These are phyloP conservation scores for Monosporozyma servazzii DNA, from an alignment of 805 yeast genomes.

Conservation along the genomic window DNA sequence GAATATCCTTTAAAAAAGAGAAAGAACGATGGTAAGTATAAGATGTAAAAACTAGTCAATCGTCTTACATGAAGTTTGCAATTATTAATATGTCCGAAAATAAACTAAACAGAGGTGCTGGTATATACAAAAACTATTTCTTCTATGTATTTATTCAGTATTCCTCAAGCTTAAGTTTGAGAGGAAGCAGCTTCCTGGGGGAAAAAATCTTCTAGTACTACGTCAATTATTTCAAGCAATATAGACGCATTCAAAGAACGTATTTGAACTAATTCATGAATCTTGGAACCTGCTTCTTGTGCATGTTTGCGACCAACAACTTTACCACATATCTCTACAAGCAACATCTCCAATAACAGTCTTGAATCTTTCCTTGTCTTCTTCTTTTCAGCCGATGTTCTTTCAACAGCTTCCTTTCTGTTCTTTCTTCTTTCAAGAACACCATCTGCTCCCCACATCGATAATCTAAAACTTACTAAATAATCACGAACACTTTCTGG, in stretches of 20 bases:
- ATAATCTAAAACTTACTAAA: slow-evolving; percentile 24
- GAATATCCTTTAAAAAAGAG: no score
- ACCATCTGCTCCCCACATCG: slow-evolving; percentile 46
- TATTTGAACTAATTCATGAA: slow-evolving; percentile 67
- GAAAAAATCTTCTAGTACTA: slow-evolving; percentile 35
- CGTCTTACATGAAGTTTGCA: no score
- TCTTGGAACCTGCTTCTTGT: slow-evolving; percentile 46
- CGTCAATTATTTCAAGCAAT: slow-evolving; percentile 50
- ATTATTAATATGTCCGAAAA: no score
- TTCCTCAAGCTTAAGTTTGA: not conserved
- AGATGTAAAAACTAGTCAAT: no score
- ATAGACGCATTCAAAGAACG: slow-evolving; percentile 60
- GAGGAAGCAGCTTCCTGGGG: not conserved
- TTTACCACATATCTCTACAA: slow-evolving; percentile 57
- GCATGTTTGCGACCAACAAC: slow-evolving; percentile 66
- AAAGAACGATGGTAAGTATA: no score
- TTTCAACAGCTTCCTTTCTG: slow-evolving; percentile 13
- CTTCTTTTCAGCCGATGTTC: slow-evolving; percentile 44
- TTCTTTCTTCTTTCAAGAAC: slow-evolving; percentile 37
- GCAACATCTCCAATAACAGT: slow-evolving; percentile 44
- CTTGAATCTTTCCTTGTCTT: slow-evolving; percentile 51
- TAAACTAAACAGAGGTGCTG: not conserved
- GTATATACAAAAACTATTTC: not conserved
- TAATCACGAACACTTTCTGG: slow-evolving; percentile 37
- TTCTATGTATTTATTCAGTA: not conserved